Evolutionary conservation across 148 eudicot species (phyloP).

Genomic region (Gaultheria prostrata): DNA sequence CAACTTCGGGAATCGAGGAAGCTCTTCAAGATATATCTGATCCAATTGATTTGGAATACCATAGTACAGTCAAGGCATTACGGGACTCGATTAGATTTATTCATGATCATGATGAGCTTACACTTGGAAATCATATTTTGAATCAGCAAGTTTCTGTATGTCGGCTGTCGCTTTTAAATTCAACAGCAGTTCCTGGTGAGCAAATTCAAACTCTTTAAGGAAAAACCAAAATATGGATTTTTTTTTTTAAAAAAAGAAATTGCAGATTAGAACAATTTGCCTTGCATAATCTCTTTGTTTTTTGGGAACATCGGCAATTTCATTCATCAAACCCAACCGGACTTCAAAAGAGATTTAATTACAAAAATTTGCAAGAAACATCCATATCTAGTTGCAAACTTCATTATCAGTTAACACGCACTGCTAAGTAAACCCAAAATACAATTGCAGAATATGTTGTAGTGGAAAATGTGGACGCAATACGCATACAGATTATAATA

Average conservation of each 20-base stretch:
- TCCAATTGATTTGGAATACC: slow-evolving; percentile 27
- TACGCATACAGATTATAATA: background rate
- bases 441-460: background rate
- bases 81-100: slow-evolving; percentile 49
- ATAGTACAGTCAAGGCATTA: slow-evolving; percentile 32
- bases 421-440: background rate
- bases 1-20: slow-evolving; percentile 61
- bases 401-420: background rate
- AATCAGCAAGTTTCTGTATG: slow-evolving; percentile 43
- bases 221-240: background rate
- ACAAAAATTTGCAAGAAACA: background rate
- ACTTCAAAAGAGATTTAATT: background rate
- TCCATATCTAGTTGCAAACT: background rate
- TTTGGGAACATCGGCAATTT: background rate
- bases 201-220: background rate
- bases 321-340: background rate
- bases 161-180: slow-evolving; percentile 53
- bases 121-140: slow-evolving; percentile 38
- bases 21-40: slow-evolving; percentile 41
- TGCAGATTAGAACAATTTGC: background rate
- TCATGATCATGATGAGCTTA: slow-evolving; percentile 37
- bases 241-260: background rate
- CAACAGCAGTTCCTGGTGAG: slow-evolving; percentile 58
- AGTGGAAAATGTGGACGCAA: background rate
- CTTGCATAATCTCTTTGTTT: background rate